Conservation (phyloP, 176 grass and related monocot genomes). For the Triticum turgidum region DNA sequence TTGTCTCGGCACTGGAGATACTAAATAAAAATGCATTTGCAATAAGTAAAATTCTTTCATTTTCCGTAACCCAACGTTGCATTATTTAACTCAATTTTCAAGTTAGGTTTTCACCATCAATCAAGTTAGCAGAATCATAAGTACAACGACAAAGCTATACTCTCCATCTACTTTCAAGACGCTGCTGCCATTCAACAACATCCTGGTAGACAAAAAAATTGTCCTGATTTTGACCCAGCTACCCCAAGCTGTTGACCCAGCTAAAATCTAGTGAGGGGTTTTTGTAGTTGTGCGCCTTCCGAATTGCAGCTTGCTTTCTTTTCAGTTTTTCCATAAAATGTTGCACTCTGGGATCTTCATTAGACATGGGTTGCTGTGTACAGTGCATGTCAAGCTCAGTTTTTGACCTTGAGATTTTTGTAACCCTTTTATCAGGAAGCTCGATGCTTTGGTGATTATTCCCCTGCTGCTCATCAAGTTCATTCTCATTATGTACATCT, state of each 20-base stretch:
- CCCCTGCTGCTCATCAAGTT: neutral
- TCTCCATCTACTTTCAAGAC: neutral
- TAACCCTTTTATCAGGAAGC: neutral
- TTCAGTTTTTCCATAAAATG: neutral
- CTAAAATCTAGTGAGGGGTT: neutral
- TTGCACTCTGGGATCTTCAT: neutral
- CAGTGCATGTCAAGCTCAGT: neutral
- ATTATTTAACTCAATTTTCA: neutral
- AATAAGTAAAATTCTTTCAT: neutral
- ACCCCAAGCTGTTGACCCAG: neutral
- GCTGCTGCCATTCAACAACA: neutral
- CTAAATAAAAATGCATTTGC: neutral
- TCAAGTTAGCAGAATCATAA: neutral
- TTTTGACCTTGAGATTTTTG: neutral
- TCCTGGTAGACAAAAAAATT: neutral
- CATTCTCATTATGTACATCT: constrained; percentile 41
- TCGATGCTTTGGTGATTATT: neutral
- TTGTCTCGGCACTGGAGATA: neutral
- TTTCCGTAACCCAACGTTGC: neutral
- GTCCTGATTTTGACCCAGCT: neutral
- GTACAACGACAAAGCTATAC: neutral
- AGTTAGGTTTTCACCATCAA: neutral
- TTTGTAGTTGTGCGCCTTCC: neutral
- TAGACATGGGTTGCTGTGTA: neutral
- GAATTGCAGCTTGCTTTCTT: neutral